These are phyloP conservation scores for Suillus americanus DNA, from an alignment of 768 basidiomycete genomes.

Conservation along the genomic window DNA sequence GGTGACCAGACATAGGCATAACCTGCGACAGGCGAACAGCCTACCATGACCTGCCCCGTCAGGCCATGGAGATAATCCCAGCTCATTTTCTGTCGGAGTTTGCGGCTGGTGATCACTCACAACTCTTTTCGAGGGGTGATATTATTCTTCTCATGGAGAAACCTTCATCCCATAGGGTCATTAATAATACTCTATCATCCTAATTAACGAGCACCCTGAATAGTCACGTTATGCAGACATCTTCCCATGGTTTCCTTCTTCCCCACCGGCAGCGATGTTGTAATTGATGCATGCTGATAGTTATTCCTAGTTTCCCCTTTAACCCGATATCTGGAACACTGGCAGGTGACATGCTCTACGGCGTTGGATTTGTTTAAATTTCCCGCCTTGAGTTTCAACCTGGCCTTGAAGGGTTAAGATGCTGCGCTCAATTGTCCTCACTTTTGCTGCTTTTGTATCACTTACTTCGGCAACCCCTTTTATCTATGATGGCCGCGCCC, in stretches of 20 bases:
- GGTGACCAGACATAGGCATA: background rate
- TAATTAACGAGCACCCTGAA: background rate
- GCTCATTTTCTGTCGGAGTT: background rate
- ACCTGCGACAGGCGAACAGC: background rate
- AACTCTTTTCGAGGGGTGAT: background rate
- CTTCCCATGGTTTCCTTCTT: conserved; percentile 1
- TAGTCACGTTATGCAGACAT: background rate
- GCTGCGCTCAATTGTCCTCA: background rate
- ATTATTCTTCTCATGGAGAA: background rate
- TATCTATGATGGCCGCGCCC: conserved; percentile 56
- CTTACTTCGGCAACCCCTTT: conserved; percentile 28
- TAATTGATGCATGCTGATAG: background rate
- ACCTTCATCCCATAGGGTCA: background rate
- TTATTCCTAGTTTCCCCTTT: background rate
- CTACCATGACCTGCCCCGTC: background rate
- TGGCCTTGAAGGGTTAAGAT: background rate
- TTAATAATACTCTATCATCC: background rate
- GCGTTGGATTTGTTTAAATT: background rate
- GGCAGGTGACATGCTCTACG: background rate
- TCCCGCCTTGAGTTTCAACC: background rate
- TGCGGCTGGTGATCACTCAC: background rate
- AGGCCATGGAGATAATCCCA: background rate
- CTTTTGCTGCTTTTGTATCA: conserved; percentile 3
- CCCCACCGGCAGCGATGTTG: background rate
- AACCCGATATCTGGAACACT: background rate